Percentiles rank a stretch among this genome's conserved stretches.
Conservation (phyloP, 1,284 basidiomycete genomes). For the Takashimella koratensis region DNA sequence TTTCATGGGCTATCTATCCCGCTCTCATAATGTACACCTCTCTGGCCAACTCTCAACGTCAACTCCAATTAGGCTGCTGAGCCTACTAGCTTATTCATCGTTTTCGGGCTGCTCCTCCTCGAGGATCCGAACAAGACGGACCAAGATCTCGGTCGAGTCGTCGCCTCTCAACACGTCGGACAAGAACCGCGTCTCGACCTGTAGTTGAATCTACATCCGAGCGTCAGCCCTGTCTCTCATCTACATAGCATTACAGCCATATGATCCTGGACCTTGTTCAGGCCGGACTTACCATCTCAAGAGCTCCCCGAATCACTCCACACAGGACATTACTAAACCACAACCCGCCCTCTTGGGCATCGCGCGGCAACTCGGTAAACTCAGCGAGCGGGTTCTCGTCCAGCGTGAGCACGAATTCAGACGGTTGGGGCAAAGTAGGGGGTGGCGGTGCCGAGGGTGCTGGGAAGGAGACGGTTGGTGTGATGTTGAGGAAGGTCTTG, state of each 20-base stretch:
- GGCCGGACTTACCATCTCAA: conserved; percentile 81
- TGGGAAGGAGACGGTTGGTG: conserved; percentile 73
- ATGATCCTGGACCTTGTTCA: too few relatives aligned
- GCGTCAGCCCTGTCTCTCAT: conserved; percentile 7
- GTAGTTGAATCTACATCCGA: conserved; percentile 97
- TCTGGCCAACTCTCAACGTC: background rate
- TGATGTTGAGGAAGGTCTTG: conserved; percentile 94
- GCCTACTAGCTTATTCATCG: conserved; percentile 46
- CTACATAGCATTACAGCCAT: background rate
- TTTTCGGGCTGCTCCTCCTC: conserved; percentile 73
- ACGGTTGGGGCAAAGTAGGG: conserved; percentile 22
- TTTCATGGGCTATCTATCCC: too few relatives aligned
- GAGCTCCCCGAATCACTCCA: conserved; percentile 84
- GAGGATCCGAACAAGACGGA: conserved; percentile 82
- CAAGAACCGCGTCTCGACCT: conserved; percentile 84
- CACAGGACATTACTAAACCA: conserved; percentile 97
- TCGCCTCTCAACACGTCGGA: conserved; percentile 90
- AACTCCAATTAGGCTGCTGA: too few relatives aligned
- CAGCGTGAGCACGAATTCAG: conserved; percentile 75
- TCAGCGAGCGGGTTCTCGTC: conserved; percentile 97
- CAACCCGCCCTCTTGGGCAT: conserved; percentile 79
- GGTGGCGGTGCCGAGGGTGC: conserved; percentile 52
- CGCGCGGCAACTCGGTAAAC: conserved; percentile 94
- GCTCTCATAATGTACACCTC: too few relatives aligned
- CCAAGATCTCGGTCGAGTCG: conserved; percentile 88